A percentile compares a stretch with the other conserved stretches of the same genome.
These are phyloP conservation scores for Agaricus bisporus DNA, from an alignment of 768 basidiomycete genomes.

Conservation along the genomic window DNA sequence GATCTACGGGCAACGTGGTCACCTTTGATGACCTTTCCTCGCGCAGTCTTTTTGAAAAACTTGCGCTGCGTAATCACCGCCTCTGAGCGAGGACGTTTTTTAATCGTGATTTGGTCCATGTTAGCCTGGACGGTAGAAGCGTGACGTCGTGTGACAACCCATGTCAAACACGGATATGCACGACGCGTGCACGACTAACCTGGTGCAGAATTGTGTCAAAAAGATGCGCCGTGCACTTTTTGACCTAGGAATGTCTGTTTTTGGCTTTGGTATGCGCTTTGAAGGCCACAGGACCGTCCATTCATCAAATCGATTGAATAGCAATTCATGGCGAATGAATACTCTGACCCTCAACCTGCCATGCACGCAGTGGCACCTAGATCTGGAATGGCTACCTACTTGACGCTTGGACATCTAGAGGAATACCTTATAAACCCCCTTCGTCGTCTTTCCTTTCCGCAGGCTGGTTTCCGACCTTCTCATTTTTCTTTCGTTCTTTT, in stretches of 20 bases:
- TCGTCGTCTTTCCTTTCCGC: not conserved
- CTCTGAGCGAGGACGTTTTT: conserved; percentile 66
- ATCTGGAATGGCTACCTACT: not conserved
- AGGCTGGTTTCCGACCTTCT: not conserved
- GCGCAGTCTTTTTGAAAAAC: conserved; percentile 93
- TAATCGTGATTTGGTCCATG: conserved; percentile 61
- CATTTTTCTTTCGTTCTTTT: not conserved
- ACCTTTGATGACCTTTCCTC: conserved; percentile 95
- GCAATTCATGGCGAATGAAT: too few relatives aligned
- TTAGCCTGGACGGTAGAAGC: not conserved
- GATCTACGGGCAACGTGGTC: conserved; percentile 10
- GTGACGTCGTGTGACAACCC: not conserved
- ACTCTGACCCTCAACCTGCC: too few relatives aligned
- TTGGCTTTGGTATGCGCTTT: too few relatives aligned
- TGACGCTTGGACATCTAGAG: not conserved
- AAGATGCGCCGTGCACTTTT: too few relatives aligned
- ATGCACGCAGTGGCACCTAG: not conserved
- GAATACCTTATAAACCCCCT: not conserved
- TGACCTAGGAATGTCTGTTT: too few relatives aligned
- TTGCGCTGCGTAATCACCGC: conserved; percentile 78
- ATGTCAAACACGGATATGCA: too few relatives aligned
- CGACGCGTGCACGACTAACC: too few relatives aligned
- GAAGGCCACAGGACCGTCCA: too few relatives aligned
- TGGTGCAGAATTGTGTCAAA: too few relatives aligned
- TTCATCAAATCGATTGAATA: too few relatives aligned